Evolutionary conservation across 495 filamentous ascomycete genomes (phyloP).

Genomic region (Lophiostoma macrostomum): DNA sequence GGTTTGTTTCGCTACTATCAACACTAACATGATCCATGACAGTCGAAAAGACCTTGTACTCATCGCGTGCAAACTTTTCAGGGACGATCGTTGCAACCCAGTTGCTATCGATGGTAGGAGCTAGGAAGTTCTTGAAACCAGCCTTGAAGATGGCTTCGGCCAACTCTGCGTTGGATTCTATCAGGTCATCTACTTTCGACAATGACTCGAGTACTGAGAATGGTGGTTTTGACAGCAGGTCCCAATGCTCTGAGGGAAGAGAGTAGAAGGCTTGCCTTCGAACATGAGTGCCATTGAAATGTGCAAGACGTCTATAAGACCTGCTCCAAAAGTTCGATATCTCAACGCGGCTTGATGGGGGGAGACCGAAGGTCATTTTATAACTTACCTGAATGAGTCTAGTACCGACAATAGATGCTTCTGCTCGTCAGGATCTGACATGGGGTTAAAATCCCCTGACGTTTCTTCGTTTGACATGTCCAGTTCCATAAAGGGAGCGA

Average conservation of each 20-base stretch:
- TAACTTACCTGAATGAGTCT: conserved; percentile 80
- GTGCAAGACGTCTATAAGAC: conserved; percentile 71
- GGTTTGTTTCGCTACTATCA: conserved; percentile 49
- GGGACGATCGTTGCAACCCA: conserved; percentile 18
- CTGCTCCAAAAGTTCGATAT: conserved; percentile 2
- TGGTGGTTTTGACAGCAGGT: conserved; percentile 71
- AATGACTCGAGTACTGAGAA: conserved; percentile 79
- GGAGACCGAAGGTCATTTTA: conserved; percentile 10
- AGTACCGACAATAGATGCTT: conserved; percentile 71
- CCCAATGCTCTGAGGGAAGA: conserved; percentile 77
- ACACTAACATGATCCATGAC: conserved; percentile 24
- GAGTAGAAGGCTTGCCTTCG: conserved; percentile 88
- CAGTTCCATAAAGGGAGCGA: background rate
- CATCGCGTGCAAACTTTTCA: conserved; percentile 15
- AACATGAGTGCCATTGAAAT: conserved; percentile 83
- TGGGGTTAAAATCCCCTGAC: conserved; percentile 47
- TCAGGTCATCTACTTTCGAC: conserved; percentile 75
- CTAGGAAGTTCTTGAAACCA: conserved; percentile 63
- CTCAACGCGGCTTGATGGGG: background rate
- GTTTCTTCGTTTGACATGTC: conserved; percentile 22
- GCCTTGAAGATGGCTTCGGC: conserved; percentile 68
- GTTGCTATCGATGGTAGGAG: conserved; percentile 34
- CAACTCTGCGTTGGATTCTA: conserved; percentile 79
- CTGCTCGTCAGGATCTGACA: conserved; percentile 71
- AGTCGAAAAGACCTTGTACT: conserved; percentile 22